Percentiles rank a stretch among this genome's conserved stretches.
These are phyloP conservation scores for Phytophthora uliginosa DNA, from an alignment of 352 stramenopile species.

Conservation along the genomic window DNA sequence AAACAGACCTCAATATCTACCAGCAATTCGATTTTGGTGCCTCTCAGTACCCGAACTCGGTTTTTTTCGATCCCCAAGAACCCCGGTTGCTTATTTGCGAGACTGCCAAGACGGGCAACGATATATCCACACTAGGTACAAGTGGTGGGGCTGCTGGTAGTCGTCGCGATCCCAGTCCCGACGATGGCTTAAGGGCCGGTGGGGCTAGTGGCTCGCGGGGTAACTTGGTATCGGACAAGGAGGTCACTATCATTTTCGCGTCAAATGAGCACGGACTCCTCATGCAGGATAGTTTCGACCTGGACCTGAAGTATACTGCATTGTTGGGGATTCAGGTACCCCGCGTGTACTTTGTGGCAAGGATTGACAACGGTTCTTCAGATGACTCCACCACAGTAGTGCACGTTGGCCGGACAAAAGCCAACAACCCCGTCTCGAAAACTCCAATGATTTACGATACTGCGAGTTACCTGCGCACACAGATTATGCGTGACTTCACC, in stretches of 20 bases:
- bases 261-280: slow-evolving; percentile 93
- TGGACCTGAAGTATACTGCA: slow-evolving; percentile 83
- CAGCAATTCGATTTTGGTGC: slow-evolving; percentile 92
- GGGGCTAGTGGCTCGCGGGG: slow-evolving; percentile 19
- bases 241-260: slow-evolving; percentile 94
- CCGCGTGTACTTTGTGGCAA: slow-evolving; percentile 78
- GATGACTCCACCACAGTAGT: slow-evolving; percentile 50
- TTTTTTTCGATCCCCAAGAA: slow-evolving; percentile 94
- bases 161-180: slow-evolving; percentile 28
- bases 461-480: slow-evolving; percentile 69
- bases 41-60: slow-evolving; percentile 72
- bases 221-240: slow-evolving; percentile 68
- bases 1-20: slow-evolving; percentile 91
- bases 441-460: slow-evolving; percentile 36
- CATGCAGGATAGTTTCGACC: slow-evolving; percentile 93
- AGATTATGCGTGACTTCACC: slow-evolving; percentile 96
- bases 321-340: slow-evolving; percentile 91
- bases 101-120: slow-evolving; percentile 59
- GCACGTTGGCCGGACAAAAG: slow-evolving; percentile 49
- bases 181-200: slow-evolving; percentile 24
- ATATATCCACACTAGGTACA: slow-evolving; percentile 25
- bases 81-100: slow-evolving; percentile 91
- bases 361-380: slow-evolving; percentile 50
- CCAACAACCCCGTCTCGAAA: slow-evolving; percentile 32
- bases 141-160: neutral